Base-by-base conservation (phyloP, 805 yeast species). In the Wickerhamiella lipophila region DNA sequence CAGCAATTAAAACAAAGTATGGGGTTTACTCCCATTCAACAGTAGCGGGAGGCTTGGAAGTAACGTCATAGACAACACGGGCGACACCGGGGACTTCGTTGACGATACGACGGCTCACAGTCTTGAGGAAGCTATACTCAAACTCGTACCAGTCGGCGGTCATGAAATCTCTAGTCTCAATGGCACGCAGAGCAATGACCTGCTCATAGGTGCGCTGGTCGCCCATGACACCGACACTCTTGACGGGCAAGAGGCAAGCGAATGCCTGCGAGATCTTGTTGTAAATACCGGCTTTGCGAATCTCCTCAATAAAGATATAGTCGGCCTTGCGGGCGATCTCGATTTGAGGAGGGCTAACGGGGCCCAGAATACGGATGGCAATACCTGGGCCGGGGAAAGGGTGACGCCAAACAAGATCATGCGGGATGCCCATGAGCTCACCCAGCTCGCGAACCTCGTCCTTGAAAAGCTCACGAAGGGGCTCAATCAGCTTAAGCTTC, bases 301-400 rank as follows among this genome's bases (percentile, higher is more conserved):
- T 92, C 74, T 92, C 99, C 69, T 84, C 95, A 63, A 92, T 92
- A 75, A 84, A 92, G 61, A 92, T 92, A 68, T 73, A 75, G 67
- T 92, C 99, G 54, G 99, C 98, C 66, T 86, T 89, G 71, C 97
- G 83, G 41, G 97, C 98, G 64, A 92, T 92, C 64, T 79, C 89
- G 50, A 92, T 92, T 72, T 92, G 98, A 56, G 74, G 79, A 58
- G 78, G 83, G 52, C 96, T 84, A 55, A 92, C 97, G 72, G 89
- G 97, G 59, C 99, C 99, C 44, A 92, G 74, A 50, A 92, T 94
- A 71, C 99, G 82, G 67, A 92, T 92, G 59, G 96, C 99, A 64
- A 92, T 83, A 73, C 99, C 99, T 66, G 99, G 99, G 66, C 99
- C 99, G 61, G 99, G 99, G 94, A 92, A 92, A 50, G 99, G 99